Evolutionary conservation across 2,329 filamentous ascomycete genomes (phyloP), one percentile per base, ranked within the genome.

Genomic region (Chrysoporthe puriensis): DNA sequence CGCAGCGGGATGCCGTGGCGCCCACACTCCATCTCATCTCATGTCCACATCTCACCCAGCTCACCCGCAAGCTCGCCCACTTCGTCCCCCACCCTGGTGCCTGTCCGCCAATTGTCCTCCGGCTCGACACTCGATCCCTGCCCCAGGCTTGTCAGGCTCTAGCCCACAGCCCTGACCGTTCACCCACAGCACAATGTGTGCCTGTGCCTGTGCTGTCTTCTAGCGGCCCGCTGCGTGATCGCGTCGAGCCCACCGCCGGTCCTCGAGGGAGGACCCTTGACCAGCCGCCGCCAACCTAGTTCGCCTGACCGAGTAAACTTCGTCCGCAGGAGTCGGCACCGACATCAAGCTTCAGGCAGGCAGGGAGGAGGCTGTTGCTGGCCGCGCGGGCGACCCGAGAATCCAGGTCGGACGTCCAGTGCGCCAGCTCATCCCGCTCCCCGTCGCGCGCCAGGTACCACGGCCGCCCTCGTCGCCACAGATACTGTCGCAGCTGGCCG

Each of bases 191-290:
- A 48, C n/a, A n/a, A 26, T 36, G 42, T 44, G n/a, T 60, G n/a
- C 43, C 43, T 32, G 59, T 62, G n/a, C 43, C 59, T 32, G 59
- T 62, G 63, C 59, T 54, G 60, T 66, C 63, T 34, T 34, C 60
- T 52, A 61, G 62, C 67, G 67, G 67, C 67, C 67, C 67, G 67
- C 67, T 60, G 64, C 64, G 64, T 63, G 61, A 50, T 63, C 61
- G 48, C 34, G 36, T 62, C 46, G 34, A 63, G 34, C 7, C 46
- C 34, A 54, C 21, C 54, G 58, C 64, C 58, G 59, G 61, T 44
- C 6, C 57, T 40, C 42, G 14, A 26, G 50, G 32, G 50, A 54
- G 32, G 50, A 54, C 11, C 32, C 26, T 21, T 21, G 50, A 54
- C 32, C 50, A 2, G 26, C 26, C 26, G 26, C 26, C 26, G 26